phyloP scores from a whole-genome alignment of 352 stramenopile species.

The Phytophthora sp. region DNA sequence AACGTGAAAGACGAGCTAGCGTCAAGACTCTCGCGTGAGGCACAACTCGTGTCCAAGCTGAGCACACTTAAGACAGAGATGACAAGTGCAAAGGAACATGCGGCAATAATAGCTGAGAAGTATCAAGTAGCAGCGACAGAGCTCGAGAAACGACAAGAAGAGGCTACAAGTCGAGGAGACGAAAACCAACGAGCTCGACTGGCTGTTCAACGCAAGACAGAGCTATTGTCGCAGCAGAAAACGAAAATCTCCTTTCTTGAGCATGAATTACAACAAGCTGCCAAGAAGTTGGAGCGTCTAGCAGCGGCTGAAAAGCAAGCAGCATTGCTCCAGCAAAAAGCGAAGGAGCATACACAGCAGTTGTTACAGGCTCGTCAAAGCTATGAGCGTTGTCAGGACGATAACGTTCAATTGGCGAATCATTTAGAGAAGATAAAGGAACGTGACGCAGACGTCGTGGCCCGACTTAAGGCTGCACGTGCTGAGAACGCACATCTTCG shows the following conservation, averaged over 20 bases:
- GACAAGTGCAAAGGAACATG: slow-evolving; percentile 38
- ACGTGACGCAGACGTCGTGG: slow-evolving; percentile 23
- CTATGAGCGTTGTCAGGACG: slow-evolving; percentile 32
- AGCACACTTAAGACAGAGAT: slow-evolving; percentile 39
- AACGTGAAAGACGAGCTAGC: slow-evolving; percentile 45
- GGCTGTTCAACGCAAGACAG: slow-evolving; percentile 55
- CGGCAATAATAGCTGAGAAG: slow-evolving; percentile 38
- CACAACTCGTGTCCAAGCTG: slow-evolving; percentile 32
- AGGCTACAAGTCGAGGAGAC: slow-evolving; percentile 22
- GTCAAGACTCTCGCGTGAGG: slow-evolving; percentile 38
- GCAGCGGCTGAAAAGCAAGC: slow-evolving; percentile 36
- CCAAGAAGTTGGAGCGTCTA: slow-evolving; percentile 35
- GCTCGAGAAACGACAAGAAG: slow-evolving; percentile 38
- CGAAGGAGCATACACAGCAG: slow-evolving; percentile 48
- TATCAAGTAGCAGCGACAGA: slow-evolving; percentile 39
- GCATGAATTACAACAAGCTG: slow-evolving; percentile 34
- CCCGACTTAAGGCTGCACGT: slow-evolving; percentile 44
- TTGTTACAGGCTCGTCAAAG: slow-evolving; percentile 45
- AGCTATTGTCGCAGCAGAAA: slow-evolving; percentile 56
- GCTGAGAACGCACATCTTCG: slow-evolving; percentile 47
- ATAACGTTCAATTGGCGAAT: slow-evolving; percentile 45
- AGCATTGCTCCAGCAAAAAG: slow-evolving; percentile 37
- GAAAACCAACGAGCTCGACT: slow-evolving; percentile 43
- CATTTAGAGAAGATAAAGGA: slow-evolving; percentile 48
- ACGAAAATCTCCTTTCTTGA: slow-evolving; percentile 33